Evolutionary conservation across 495 filamentous ascomycete genomes (phyloP).

Genomic region (Opeltia flavorubescens): DNA sequence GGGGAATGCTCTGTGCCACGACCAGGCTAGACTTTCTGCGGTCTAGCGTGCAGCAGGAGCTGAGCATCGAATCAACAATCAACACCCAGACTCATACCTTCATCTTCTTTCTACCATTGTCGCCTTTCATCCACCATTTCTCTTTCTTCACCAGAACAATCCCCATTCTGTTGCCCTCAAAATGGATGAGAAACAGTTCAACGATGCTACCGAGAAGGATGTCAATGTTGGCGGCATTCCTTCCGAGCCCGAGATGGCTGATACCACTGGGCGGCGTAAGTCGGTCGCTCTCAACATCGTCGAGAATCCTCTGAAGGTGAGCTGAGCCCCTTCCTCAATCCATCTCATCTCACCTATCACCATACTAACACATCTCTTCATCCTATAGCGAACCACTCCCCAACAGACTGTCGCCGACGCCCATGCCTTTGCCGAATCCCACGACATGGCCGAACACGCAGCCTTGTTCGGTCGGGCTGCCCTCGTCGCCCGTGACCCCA

Average conservation of each 20-base stretch:
- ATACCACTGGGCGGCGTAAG: conserved; percentile 11
- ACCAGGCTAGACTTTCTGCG: no score
- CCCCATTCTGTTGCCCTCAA: no score
- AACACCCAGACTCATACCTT: no score
- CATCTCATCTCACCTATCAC: background rate
- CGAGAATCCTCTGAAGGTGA: conserved; percentile 30
- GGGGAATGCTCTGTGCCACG: no score
- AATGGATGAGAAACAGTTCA: no score
- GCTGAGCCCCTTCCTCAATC: conserved; percentile 3
- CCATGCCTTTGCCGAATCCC: conserved; percentile 22
- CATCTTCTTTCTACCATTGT: no score
- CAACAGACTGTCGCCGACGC: conserved; percentile 25
- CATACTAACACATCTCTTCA: background rate
- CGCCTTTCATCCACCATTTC: no score
- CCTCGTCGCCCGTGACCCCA: conserved; percentile 21
- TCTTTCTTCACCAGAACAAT: no score
- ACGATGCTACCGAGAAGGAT: no score
- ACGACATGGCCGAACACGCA: conserved; percentile 28
- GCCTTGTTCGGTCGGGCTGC: conserved; percentile 29
- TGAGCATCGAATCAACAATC: no score
- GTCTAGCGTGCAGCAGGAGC: no score
- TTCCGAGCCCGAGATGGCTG: conserved; percentile 3
- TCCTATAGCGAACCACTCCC: conserved; percentile 20
- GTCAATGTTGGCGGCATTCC: no score
- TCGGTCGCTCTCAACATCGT: conserved; percentile 25